Evolutionary conservation across 2,329 filamentous ascomycete genomes (phyloP), one percentile per base, ranked within the genome.

Genomic region (Emergomyces orientalis): DNA sequence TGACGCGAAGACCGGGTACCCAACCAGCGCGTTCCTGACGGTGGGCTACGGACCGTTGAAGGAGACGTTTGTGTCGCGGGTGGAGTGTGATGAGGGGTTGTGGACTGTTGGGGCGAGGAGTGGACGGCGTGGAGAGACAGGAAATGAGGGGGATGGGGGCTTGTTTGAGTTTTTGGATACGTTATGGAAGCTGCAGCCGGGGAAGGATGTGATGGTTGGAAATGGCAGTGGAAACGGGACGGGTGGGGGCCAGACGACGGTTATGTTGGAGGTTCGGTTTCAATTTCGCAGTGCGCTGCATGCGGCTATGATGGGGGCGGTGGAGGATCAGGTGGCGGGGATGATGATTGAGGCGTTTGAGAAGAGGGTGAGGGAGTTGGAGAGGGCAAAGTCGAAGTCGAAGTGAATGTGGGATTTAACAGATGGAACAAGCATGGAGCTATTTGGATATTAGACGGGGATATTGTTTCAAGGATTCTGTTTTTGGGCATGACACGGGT

Each of bases 321-420:
- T 94, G 30, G 90, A 91, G 67, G 88, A 90, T 39, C 91, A 90
- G 76, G 86, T 97, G 66, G 93, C 91, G 1, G 86, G 86, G 3
- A 81, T 89, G 67, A 96, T 99, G 91, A 89, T 97, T 67, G 87
- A 90, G 74, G 93, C 94, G 0, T 99, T 99, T 79, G 92, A 97
- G 78, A 84, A 85, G 75, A 82, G 89, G 71, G 91, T 94, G 6
- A 80, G 79, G 71, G 79, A 83, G 69, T 73, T 90, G 57, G 74
- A 84, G 68, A 77, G 76, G 49, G 61, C 14, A 13, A 45, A n/a
- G 41, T 17, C 25, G 4, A 45, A 45, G 41, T 19, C 2, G 0
- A 4, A 17, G 5, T 34, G 34, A 37, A 13, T 9, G 6, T 27
- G 54, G n/a, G n/a, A 14, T 39, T 41, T 41, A 22, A n/a, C 14